Percentiles rank a stretch among this genome's conserved stretches.
Evolutionary conservation across 768 basidiomycete genomes (phyloP).

Genomic region (Pleurotus cornucopiae): DNA sequence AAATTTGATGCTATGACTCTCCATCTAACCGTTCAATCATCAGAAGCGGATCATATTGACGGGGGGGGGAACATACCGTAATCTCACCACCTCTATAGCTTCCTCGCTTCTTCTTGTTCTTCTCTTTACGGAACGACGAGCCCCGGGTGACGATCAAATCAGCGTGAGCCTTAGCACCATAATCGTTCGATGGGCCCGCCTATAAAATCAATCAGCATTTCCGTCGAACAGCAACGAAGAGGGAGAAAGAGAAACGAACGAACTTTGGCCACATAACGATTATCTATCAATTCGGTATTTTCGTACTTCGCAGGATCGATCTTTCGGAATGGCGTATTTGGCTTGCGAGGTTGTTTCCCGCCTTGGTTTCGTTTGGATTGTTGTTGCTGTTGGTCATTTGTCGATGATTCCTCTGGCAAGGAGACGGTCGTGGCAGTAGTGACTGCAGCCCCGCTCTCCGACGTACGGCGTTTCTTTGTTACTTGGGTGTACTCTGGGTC

Average conservation of each 20-base stretch:
- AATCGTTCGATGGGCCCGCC: conserved; percentile 72
- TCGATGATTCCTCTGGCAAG: conserved; percentile 8
- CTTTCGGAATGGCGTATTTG: conserved; percentile 74
- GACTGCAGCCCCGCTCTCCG: conserved; percentile 46
- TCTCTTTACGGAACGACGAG: conserved; percentile 95
- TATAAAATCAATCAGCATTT: conserved; percentile 17
- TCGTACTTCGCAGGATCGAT: conserved; percentile 63
- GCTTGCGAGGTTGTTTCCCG: conserved; percentile 31
- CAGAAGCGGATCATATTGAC: neutral
- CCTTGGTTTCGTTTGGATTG: conserved; percentile 15
- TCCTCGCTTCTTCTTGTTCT: conserved; percentile 98
- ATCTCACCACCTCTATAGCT: conserved; percentile 95
- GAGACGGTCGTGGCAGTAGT: conserved; percentile 35
- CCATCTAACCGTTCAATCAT: conserved; percentile 45
- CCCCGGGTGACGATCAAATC: conserved; percentile 94
- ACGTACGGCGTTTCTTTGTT: conserved; percentile 59
- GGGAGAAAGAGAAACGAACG: conserved; percentile 15
- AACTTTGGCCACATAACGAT: conserved; percentile 80
- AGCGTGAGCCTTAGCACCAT: conserved; percentile 78
- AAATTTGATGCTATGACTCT: conserved; percentile 88
- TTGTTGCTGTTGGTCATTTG: conserved; percentile 10
- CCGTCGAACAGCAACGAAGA: neutral
- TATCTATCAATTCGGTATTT: conserved; percentile 45
- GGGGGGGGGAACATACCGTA: conserved; percentile 51
- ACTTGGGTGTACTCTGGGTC: conserved; percentile 25